Evolutionary conservation across 768 basidiomycete species (phyloP).

Genomic region (Flagelloscypha sp.): DNA sequence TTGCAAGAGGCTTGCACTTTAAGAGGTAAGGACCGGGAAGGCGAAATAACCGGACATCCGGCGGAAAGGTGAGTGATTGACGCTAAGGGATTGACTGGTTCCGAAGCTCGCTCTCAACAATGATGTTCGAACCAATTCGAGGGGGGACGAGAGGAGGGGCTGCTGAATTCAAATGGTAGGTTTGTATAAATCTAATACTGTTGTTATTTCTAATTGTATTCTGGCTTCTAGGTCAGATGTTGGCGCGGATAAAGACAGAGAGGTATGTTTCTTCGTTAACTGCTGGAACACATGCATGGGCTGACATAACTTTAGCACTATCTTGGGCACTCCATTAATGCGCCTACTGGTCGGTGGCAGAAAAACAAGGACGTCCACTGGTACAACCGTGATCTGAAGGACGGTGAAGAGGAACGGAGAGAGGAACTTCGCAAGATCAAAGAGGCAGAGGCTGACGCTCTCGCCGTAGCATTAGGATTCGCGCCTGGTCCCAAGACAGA

Average conservation of each 20-base stretch:
- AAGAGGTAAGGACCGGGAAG: too few species aligned
- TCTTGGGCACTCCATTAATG: conserved; percentile 90
- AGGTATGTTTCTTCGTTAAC: conserved; percentile 50
- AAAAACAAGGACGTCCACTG: conserved; percentile 96
- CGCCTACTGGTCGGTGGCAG: conserved; percentile 94
- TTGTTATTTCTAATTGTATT: too few species aligned
- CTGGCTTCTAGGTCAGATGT: too few species aligned
- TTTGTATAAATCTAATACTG: too few species aligned
- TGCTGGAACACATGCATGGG: too few species aligned
- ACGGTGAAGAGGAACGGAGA: conserved; percentile 35
- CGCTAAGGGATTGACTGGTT: too few species aligned
- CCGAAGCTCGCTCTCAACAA: conserved; percentile 2
- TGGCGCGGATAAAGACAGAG: conserved; percentile 87
- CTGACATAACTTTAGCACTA: conserved; percentile 61
- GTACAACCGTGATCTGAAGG: conserved; percentile 65
- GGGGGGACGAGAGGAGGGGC: conserved; percentile 90
- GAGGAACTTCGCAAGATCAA: conserved; percentile 82
- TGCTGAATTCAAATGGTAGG: conserved; percentile 90
- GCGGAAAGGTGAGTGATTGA: too few species aligned
- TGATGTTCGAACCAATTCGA: conserved; percentile 78
- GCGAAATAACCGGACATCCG: too few species aligned
- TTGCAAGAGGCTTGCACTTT: too few species aligned
- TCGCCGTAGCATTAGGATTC: conserved; percentile 76
- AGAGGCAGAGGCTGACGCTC: conserved; percentile 82
- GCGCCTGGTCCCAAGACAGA: conserved; percentile 43